phyloP scores from a whole-genome alignment of 2,329 filamentous ascomycete species.

The Didymella exigua region DNA sequence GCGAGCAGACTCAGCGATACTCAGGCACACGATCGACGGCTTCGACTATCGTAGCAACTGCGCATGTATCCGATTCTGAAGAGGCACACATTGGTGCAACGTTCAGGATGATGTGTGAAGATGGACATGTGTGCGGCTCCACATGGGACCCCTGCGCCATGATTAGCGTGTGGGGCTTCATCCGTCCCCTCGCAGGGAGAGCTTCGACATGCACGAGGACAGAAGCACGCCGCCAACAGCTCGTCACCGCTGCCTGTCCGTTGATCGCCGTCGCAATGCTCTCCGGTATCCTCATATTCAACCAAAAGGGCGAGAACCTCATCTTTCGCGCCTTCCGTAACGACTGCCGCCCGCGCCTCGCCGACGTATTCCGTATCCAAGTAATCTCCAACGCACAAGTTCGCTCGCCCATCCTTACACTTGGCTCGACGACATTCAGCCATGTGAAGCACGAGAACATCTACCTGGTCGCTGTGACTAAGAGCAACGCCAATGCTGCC shows the following conservation, averaged over 20 bases:
- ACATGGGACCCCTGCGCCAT: conserved; percentile 10
- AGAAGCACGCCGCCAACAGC: background rate
- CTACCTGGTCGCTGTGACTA: conserved; percentile 95
- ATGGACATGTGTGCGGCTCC: background rate
- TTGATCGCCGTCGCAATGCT: conserved; percentile 66
- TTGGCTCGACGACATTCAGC: conserved; percentile 97
- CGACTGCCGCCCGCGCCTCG: conserved; percentile 94
- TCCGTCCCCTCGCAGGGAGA: conserved; percentile 12
- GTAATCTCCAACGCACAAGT: conserved; percentile 99
- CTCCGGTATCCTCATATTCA: conserved; percentile 96
- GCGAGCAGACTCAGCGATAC: too few species aligned
- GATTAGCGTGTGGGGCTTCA: conserved; percentile 11
- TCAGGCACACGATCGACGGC: too few species aligned
- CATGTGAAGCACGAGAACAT: conserved; percentile 99
- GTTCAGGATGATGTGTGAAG: background rate
- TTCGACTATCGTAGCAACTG: too few species aligned
- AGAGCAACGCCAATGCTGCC: conserved; percentile 98
- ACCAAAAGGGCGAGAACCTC: conserved; percentile 99
- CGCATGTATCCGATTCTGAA: too few species aligned
- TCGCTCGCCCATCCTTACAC: conserved; percentile 93
- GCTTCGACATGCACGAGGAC: conserved; percentile 11
- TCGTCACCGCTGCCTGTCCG: conserved; percentile 2
- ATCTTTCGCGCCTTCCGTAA: conserved; percentile 99
- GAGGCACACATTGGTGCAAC: too few species aligned
- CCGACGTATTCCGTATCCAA: conserved; percentile 99